These are phyloP conservation scores for Jaltomata sinuosa DNA, from an alignment of 257 asterid genomes.

Conservation along the genomic window DNA sequence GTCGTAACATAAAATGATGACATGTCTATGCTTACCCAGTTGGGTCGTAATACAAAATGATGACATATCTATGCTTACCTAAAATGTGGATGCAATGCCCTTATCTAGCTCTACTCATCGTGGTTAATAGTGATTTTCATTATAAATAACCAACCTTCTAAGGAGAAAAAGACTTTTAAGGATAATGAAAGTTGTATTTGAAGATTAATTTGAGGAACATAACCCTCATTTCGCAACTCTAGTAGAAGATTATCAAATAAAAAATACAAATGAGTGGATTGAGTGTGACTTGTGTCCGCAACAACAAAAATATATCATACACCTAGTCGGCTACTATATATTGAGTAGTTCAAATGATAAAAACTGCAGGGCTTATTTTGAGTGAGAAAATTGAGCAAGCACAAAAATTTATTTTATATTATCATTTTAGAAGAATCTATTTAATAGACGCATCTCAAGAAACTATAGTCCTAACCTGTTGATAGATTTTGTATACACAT, in stretches of 20 bases:
- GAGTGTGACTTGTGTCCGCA: slow-evolving; percentile 63
- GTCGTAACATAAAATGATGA: no score
- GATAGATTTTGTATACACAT: no score
- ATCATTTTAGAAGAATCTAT: no score
- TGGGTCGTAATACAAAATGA: no score
- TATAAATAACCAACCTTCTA: not conserved
- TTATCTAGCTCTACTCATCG: not conserved
- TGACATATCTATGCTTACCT: not conserved
- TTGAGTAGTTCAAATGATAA: no score
- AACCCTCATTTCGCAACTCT: slow-evolving; percentile 56
- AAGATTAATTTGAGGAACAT: slow-evolving; percentile 11
- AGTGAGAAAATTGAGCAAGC: no score
- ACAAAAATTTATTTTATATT: no score
- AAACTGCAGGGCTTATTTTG: no score
- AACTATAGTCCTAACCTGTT: no score
- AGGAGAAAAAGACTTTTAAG: not conserved
- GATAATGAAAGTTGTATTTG: not conserved
- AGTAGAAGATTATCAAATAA: slow-evolving; percentile 35
- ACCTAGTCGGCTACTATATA: no score
- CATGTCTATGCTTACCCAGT: no score
- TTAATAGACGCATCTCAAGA: no score
- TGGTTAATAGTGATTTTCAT: not conserved
- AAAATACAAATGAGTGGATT: slow-evolving; percentile 37
- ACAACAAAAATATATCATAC: slow-evolving; percentile 45
- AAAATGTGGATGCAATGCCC: not conserved